Evolutionary conservation across 176 grass and related monocot genomes (phyloP).

Genomic region (Phyllostachys edulis): DNA sequence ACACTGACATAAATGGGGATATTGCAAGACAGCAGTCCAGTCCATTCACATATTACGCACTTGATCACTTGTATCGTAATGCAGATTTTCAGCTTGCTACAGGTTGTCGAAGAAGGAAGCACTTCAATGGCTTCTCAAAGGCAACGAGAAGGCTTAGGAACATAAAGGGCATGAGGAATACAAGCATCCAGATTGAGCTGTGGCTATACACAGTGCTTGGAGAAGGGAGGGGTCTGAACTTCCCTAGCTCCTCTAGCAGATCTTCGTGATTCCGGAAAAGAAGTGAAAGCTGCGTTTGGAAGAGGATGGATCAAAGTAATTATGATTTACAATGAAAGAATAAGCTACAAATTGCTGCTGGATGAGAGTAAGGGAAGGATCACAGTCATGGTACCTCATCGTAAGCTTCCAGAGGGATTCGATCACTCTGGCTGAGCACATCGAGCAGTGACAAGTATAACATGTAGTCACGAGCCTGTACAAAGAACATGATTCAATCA

Average conservation of each 20-base stretch:
- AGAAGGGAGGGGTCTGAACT: slow-evolving; percentile 49
- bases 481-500: neutral
- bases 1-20: neutral
- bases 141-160: slow-evolving; percentile 48
- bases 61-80: neutral
- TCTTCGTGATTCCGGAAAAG: slow-evolving; percentile 53
- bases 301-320: slow-evolving; percentile 8
- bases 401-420: slow-evolving; percentile 58
- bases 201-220: slow-evolving; percentile 38
- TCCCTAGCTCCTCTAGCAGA: slow-evolving; percentile 49
- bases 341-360: neutral
- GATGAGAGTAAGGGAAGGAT: neutral
- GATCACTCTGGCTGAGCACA: slow-evolving; percentile 54
- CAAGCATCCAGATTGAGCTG: slow-evolving; percentile 50
- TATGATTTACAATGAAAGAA: neutral
- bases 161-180: slow-evolving; percentile 55
- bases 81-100: neutral
- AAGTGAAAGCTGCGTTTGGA: slow-evolving; percentile 44
- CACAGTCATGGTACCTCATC: slow-evolving; percentile 38
- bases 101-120: slow-evolving; percentile 35
- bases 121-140: slow-evolving; percentile 48
- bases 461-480: slow-evolving; percentile 63
- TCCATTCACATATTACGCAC: neutral
- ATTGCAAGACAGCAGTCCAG: neutral
- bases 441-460: slow-evolving; percentile 59